phyloP scores from a whole-genome alignment of 2,329 filamentous ascomycete species.

The Diaporthe capsici region DNA sequence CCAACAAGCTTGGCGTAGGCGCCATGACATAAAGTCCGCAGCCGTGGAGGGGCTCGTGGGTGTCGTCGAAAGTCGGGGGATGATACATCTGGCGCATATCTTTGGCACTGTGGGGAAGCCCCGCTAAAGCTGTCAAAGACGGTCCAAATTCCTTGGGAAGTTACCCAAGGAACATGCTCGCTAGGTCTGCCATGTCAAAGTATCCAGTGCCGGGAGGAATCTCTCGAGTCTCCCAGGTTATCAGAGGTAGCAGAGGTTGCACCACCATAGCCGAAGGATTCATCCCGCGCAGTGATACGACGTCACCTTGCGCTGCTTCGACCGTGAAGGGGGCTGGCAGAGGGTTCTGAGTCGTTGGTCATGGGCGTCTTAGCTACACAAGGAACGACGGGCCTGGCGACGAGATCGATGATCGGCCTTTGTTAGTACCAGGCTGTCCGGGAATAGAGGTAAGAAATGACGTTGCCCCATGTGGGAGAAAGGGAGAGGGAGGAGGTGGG shows the following conservation, averaged over 20 bases:
- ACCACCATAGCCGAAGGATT: constrained; percentile 19
- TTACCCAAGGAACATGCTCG: neutral
- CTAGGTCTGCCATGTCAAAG: neutral
- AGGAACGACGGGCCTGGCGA: neutral
- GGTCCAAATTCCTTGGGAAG: too few species aligned
- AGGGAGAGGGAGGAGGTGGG: neutral
- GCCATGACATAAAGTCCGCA: constrained; percentile 3
- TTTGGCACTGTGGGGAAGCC: constrained; percentile 14
- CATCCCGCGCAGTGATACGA: constrained; percentile 21
- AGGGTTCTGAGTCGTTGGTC: constrained; percentile 29
- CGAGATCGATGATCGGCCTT: constrained; percentile 27
- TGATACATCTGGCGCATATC: neutral
- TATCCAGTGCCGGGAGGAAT: neutral
- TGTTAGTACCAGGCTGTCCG: neutral
- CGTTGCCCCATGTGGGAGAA: neutral
- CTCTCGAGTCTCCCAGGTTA: neutral
- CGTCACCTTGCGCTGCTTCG: constrained; percentile 32
- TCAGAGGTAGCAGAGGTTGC: neutral
- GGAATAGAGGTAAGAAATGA: neutral
- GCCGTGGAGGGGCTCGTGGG: neutral
- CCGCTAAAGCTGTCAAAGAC: constrained; percentile 20
- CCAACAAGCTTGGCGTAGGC: constrained; percentile 28
- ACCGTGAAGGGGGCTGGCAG: constrained; percentile 27
- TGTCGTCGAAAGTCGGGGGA: neutral
- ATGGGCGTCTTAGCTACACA: constrained; percentile 29